Evolutionary conservation across 345 rosid genomes (phyloP), one percentile per base, ranked within the genome.

Genomic region (Streptanthus diversifolius): DNA sequence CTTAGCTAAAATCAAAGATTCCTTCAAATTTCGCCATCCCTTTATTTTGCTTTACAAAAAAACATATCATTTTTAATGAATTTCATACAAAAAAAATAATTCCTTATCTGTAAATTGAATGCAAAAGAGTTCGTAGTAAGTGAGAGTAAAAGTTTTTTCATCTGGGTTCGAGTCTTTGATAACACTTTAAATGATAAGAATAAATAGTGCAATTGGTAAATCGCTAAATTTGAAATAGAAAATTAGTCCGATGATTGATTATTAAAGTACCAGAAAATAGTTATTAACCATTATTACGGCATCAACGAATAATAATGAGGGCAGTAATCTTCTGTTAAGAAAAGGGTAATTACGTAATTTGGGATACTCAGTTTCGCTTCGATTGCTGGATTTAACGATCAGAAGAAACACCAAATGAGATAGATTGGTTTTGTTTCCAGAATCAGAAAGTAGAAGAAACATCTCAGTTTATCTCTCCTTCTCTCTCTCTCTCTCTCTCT

Each of bases 291-390:
- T n/a, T n/a, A 56, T 66, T 17, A 65, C 59, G 66, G 54, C 29
- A 12, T 22, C 4, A 52, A 19, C 29, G 19, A 58, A 22, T 53
- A 52, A 22, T 10, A 57, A 19, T 4, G 14, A 66, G 15, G 14
- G 15, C 24, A 36, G 47, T 75, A 68, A 61, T 35, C 47, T 17
- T 56, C 10, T 1, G 2, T 54, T 68, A 62, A 68, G 45, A 36
- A 51, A 62, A 76, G 79, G 79, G 71, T 54, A 69, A 5, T 35
- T 44, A 33, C 19, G 75, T 76, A 35, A 35, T 62, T 75, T 44
- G 6, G 0, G 0, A 15, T 19, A 2, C 27, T 66, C 35, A 36
- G 61, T 14, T 49, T 58, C 15, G 37, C 29, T 13, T 74, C 54
- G 37, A 8, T 59, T 67, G 45, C 27, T 58, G 41, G 18, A 47